A percentile compares a stretch with the other conserved stretches of the same genome.
Conservation (phyloP, 139 green algal genomes). For the Picochlorum sp. region DNA sequence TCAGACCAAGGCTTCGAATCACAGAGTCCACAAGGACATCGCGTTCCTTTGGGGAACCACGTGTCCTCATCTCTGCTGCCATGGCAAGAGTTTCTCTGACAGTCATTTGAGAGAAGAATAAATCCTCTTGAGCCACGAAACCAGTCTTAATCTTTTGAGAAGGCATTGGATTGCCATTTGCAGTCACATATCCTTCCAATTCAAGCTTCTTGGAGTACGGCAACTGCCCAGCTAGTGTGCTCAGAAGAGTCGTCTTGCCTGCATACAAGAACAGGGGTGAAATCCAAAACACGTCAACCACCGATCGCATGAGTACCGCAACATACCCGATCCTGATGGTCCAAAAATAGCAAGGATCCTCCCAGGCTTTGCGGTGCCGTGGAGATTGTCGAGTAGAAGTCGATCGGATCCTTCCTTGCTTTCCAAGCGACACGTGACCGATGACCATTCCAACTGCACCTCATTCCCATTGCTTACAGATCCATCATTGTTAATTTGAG, state of each 20-base stretch:
- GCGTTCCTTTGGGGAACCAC: constrained; percentile 15
- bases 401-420: constrained; percentile 20
- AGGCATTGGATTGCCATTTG: constrained; percentile 34
- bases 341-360: constrained; percentile 47
- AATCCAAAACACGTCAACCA: no score
- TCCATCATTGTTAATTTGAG: neutral
- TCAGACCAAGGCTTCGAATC: constrained; percentile 61
- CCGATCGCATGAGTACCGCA: neutral
- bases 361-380: constrained; percentile 15
- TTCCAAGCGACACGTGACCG: constrained; percentile 23
- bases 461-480: constrained; percentile 1
- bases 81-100: constrained; percentile 68
- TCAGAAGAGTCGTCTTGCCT: constrained; percentile 77
- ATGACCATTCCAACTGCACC: constrained; percentile 23
- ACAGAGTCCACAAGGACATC: constrained; percentile 48
- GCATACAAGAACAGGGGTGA: neutral
- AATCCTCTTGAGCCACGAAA: constrained; percentile 88
- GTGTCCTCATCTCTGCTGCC: constrained; percentile 56
- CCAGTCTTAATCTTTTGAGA: constrained; percentile 18
- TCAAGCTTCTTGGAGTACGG: constrained; percentile 26
- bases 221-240: constrained; percentile 60
- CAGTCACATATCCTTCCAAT: constrained; percentile 23
- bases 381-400: constrained; percentile 12
- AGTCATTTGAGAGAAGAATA: constrained; percentile 71
- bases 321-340: constrained; percentile 15